Percentiles rank a stretch among this genome's conserved stretches.
Evolutionary conservation across 2,329 filamentous ascomycete genomes (phyloP).

Genomic region (Sphaerulina musiva): DNA sequence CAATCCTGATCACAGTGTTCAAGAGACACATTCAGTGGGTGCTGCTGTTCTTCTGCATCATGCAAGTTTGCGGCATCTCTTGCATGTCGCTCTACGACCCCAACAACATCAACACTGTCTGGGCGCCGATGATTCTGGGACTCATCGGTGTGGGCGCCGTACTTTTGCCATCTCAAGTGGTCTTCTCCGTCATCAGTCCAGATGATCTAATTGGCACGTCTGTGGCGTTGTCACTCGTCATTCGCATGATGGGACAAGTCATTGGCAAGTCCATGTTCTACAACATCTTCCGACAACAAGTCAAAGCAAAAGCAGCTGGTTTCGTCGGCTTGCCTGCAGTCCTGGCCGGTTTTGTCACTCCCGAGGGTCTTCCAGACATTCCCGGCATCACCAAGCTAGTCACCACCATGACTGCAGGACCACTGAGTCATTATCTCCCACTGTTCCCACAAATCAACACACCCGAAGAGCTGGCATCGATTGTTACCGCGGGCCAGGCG

Average conservation of each 20-base stretch:
- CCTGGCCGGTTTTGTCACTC: constrained; percentile 5
- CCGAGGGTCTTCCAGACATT: neutral
- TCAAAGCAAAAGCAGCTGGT: constrained; percentile 43
- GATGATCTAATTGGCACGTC: constrained; percentile 63
- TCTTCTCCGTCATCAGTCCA: constrained; percentile 61
- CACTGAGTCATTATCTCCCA: constrained; percentile 13
- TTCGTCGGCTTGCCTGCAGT: constrained; percentile 26
- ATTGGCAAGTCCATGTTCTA: constrained; percentile 46
- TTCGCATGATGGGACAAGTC: constrained; percentile 59
- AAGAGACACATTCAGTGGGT: constrained; percentile 53
- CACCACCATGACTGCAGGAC: constrained; percentile 15
- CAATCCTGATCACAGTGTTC: constrained; percentile 52
- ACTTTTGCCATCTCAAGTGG: constrained; percentile 60
- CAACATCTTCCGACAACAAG: constrained; percentile 41
- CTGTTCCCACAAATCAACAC: constrained; percentile 18
- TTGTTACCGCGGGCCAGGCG: constrained; percentile 15
- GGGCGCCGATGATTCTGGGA: constrained; percentile 51
- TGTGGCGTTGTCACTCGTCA: constrained; percentile 58
- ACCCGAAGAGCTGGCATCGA: constrained; percentile 5
- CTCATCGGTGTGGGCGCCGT: constrained; percentile 60
- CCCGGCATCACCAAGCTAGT: constrained; percentile 11
- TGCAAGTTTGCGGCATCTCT: constrained; percentile 53
- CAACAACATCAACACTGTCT: constrained; percentile 21
- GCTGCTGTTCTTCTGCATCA: constrained; percentile 52
- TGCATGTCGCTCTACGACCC: constrained; percentile 22